These are phyloP conservation scores for Suhomyces wounanorum DNA, from an alignment of 1,139 yeast genomes.

Conservation along the genomic window DNA sequence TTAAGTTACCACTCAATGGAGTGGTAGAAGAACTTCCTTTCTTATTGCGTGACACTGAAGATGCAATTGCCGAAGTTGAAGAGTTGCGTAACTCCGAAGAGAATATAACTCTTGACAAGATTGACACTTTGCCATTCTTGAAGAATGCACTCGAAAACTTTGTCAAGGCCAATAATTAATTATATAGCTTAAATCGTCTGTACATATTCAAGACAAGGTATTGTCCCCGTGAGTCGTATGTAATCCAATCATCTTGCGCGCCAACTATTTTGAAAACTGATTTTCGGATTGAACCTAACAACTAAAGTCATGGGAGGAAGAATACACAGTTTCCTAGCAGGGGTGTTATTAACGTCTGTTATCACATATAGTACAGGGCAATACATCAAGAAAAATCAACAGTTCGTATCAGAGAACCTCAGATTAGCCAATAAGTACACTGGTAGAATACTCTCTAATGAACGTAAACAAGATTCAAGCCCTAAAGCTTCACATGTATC, in stretches of 20 bases:
- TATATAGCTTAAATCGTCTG: constrained; percentile 7
- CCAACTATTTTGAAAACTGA: background rate
- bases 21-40: constrained; percentile 47
- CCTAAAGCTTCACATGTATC: constrained; percentile 45
- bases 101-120: constrained; percentile 35
- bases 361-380: constrained; percentile 65
- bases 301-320: constrained; percentile 15
- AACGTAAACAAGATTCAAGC: constrained; percentile 36
- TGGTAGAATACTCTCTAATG: constrained; percentile 49
- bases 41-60: constrained; percentile 46
- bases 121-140: constrained; percentile 46
- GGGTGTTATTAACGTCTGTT: constrained; percentile 66
- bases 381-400: constrained; percentile 54
- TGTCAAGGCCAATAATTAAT: constrained; percentile 15
- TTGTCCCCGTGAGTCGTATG: background rate
- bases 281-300: background rate
- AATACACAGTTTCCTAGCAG: constrained; percentile 33
- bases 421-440: constrained; percentile 50
- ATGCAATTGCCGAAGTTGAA: constrained; percentile 55
- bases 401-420: constrained; percentile 50
- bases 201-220: constrained; percentile 3
- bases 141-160: constrained; percentile 32
- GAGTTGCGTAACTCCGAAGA: constrained; percentile 41
- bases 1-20: constrained; percentile 40
- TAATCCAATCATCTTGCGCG: constrained; percentile 5